These are phyloP conservation scores for Harrya chromipes DNA, from an alignment of 768 basidiomycete genomes.

Conservation along the genomic window DNA sequence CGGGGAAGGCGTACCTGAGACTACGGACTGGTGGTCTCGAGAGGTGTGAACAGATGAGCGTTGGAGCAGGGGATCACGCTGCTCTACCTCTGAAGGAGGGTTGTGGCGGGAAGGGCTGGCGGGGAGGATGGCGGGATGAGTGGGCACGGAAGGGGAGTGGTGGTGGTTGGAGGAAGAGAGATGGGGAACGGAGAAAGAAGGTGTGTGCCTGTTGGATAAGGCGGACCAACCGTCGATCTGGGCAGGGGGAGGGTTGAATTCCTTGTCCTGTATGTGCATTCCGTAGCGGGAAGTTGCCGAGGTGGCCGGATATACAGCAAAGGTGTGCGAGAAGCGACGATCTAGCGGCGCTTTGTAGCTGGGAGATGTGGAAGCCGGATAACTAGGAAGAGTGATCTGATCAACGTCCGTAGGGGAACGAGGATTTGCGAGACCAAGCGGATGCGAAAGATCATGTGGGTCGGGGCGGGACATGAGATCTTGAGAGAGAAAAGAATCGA, in stretches of 20 bases:
- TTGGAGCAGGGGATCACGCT: conserved; percentile 9
- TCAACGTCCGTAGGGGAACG: conserved; percentile 34
- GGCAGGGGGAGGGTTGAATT: conserved; percentile 28
- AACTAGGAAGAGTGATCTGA: conserved; percentile 12
- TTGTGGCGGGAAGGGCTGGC: conserved; percentile 16
- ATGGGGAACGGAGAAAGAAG: conserved; percentile 21
- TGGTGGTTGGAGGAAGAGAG: conserved; percentile 47
- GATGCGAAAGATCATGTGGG: conserved; percentile 39
- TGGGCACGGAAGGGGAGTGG: conserved; percentile 34
- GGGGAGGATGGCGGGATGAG: conserved; percentile 22
- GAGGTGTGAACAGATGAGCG: conserved; percentile 19
- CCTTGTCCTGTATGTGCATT: conserved; percentile 36
- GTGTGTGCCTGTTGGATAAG: conserved; percentile 34
- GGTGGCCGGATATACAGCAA: conserved; percentile 14
- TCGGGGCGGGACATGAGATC: conserved; percentile 44
- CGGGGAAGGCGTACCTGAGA: conserved; percentile 18
- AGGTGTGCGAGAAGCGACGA: conserved; percentile 19
- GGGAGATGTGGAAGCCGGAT: conserved; percentile 14
- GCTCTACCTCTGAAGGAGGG: conserved; percentile 22
- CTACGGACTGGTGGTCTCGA: conserved; percentile 14
- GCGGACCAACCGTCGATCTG: conserved; percentile 31
- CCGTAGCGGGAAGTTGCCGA: conserved; percentile 36
- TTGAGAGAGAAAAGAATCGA: too few species aligned
- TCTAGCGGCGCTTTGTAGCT: conserved; percentile 16
- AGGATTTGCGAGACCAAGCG: conserved; percentile 28